Evolutionary conservation across 352 stramenopile species (phyloP).

Genomic region (Phytophthora ramorum): DNA sequence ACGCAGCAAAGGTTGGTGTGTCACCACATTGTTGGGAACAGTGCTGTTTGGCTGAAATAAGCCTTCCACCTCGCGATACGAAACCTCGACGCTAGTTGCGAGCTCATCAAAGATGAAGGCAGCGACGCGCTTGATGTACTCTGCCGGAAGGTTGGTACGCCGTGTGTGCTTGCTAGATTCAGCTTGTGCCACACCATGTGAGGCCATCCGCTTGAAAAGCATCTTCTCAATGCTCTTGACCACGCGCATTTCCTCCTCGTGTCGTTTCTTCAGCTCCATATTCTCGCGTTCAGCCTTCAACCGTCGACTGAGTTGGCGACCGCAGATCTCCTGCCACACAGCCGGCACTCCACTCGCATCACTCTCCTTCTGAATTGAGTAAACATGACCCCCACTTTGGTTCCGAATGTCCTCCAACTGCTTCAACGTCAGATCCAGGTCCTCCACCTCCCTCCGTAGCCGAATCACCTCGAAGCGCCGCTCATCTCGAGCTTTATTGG

Average conservation of each 20-base stretch:
- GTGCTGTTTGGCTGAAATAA: constrained; percentile 34
- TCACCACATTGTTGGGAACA: constrained; percentile 21
- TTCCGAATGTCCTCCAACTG: constrained; percentile 22
- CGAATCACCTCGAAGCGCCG: constrained; percentile 25
- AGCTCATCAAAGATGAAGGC: constrained; percentile 46
- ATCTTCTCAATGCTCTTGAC: constrained; percentile 43
- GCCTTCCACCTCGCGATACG: constrained; percentile 45
- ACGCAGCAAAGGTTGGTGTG: constrained; percentile 34
- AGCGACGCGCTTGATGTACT: constrained; percentile 29
- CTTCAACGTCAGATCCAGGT: constrained; percentile 29
- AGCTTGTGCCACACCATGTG: not conserved
- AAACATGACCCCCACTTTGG: not conserved
- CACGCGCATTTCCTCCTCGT: constrained; percentile 36
- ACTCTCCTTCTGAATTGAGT: not conserved
- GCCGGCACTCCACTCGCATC: constrained; percentile 7
- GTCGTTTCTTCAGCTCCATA: constrained; percentile 31
- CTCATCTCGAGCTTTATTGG: constrained; percentile 40
- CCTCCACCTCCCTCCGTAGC: constrained; percentile 21
- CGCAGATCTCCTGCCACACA: constrained; percentile 40
- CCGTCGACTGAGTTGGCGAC: constrained; percentile 23
- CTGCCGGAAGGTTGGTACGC: constrained; percentile 13
- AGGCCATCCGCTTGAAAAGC: constrained; percentile 24
- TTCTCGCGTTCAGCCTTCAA: constrained; percentile 38
- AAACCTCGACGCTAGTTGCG: constrained; percentile 40
- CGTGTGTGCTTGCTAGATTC: constrained; percentile 21